Evolutionary conservation across 2,329 filamentous ascomycete genomes (phyloP).

Genomic region (Elsinoe fawcettii): DNA sequence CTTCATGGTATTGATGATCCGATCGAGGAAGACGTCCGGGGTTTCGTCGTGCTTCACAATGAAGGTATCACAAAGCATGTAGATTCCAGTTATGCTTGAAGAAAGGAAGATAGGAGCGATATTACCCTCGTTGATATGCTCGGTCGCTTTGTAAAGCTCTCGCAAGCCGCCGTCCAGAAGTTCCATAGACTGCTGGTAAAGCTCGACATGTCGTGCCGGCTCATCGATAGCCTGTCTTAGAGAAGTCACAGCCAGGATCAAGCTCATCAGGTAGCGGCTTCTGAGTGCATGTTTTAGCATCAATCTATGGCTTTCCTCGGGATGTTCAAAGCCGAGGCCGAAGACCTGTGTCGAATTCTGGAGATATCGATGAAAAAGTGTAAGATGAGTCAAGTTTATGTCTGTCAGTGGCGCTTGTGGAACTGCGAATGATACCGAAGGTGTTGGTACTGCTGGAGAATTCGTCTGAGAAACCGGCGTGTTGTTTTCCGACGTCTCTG

Average conservation of each 20-base stretch:
- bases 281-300: background rate
- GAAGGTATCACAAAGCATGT: constrained; percentile 12
- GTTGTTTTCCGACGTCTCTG: background rate
- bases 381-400: background rate
- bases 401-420: background rate
- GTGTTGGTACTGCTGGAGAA: background rate
- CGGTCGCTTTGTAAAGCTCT: constrained; percentile 8
- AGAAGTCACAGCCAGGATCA: constrained; percentile 1
- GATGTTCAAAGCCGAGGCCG: background rate
- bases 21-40: background rate
- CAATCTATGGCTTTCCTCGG: background rate
- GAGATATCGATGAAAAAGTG: constrained; percentile 3
- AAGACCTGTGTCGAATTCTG: background rate
- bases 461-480: background rate
- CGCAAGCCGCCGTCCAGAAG: background rate
- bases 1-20: constrained; percentile 6
- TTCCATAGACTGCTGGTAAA: constrained; percentile 5
- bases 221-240: background rate
- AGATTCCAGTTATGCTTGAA: constrained; percentile 4
- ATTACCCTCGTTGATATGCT: constrained; percentile 4
- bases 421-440: background rate
- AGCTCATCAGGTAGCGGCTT: constrained; percentile 2
- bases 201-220: background rate
- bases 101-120: constrained; percentile 5
- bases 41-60: constrained; percentile 1